These are phyloP conservation scores for Avicennia marina DNA, from an alignment of 257 asterid species.

Conservation along the genomic window DNA sequence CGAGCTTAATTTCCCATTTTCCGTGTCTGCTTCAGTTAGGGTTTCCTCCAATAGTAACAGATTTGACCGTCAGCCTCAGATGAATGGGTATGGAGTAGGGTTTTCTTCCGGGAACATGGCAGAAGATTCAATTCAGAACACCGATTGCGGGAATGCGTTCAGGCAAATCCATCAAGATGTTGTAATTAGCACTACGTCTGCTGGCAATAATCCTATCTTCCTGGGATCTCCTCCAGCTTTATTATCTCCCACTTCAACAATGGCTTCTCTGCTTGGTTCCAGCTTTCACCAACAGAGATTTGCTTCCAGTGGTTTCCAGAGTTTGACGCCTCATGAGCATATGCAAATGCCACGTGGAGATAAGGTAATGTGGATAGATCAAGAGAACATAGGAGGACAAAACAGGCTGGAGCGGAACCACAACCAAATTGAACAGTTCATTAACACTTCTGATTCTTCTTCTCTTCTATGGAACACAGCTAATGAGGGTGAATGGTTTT, in stretches of 20 bases:
- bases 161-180: slow-evolving; percentile 24
- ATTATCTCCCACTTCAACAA: slow-evolving; percentile 21
- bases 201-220: slow-evolving; percentile 16
- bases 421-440: slow-evolving; percentile 11
- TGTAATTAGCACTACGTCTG: not conserved
- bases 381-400: slow-evolving; percentile 25
- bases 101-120: slow-evolving; percentile 22
- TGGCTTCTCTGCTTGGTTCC: slow-evolving; percentile 33
- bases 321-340: slow-evolving; percentile 24
- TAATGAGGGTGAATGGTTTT: slow-evolving; percentile 35
- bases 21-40: slow-evolving; percentile 27
- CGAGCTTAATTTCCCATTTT: slow-evolving; percentile 37
- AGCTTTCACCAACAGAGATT: slow-evolving; percentile 25
- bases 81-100: slow-evolving; percentile 41
- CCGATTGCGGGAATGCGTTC: slow-evolving; percentile 14
- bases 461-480: slow-evolving; percentile 35
- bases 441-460: slow-evolving; percentile 30
- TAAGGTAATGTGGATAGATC: slow-evolving; percentile 9
- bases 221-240: slow-evolving; percentile 24
- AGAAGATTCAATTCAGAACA: not conserved
- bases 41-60: slow-evolving; percentile 15
- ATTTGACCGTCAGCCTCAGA: slow-evolving; percentile 28
- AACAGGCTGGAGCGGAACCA: slow-evolving; percentile 18
- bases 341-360: slow-evolving; percentile 9
- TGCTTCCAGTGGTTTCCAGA: not conserved